phyloP scores from a whole-genome alignment of 2,329 filamentous ascomycete genomes.

The Sphaerulina populicola region DNA sequence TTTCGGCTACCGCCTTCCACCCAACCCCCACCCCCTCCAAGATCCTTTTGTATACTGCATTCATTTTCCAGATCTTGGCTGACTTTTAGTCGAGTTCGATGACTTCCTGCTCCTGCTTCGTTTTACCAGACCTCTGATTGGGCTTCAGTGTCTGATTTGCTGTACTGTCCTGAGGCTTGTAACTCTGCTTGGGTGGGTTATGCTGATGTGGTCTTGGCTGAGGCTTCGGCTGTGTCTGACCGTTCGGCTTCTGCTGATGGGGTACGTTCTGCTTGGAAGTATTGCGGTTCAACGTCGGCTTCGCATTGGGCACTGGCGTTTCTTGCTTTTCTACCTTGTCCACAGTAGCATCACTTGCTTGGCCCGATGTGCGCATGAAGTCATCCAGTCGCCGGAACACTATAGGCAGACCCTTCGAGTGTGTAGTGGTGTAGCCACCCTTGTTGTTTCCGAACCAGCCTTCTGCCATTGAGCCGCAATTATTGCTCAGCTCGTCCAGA shows the following conservation, averaged over 20 bases:
- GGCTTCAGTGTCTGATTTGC: not conserved
- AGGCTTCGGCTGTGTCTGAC: constrained; percentile 1
- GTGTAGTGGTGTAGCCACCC: constrained; percentile 5
- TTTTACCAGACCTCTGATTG: constrained; percentile 7
- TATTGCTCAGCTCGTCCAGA: constrained; percentile 7
- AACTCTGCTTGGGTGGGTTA: not conserved
- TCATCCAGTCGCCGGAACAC: constrained; percentile 35
- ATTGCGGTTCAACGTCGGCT: constrained; percentile 3
- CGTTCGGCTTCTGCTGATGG: constrained; percentile 8
- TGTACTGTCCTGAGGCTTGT: constrained; percentile 1
- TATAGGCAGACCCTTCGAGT: constrained; percentile 8
- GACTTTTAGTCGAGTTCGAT: constrained; percentile 26
- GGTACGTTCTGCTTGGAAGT: not conserved
- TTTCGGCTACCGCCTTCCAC: no score
- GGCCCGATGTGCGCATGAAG: constrained; percentile 30
- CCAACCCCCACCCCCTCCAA: not conserved
- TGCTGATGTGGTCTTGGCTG: constrained; percentile 1
- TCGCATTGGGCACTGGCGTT: not conserved
- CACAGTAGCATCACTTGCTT: not conserved
- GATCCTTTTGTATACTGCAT: not conserved
- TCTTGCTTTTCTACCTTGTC: constrained; percentile 9
- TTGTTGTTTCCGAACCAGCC: constrained; percentile 6
- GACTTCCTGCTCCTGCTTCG: constrained; percentile 24
- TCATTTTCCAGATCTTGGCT: not conserved
- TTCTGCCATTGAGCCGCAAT: not conserved